These are phyloP conservation scores for Chlamydomonas eustigma DNA, from an alignment of 139 green algal species.

Conservation along the genomic window DNA sequence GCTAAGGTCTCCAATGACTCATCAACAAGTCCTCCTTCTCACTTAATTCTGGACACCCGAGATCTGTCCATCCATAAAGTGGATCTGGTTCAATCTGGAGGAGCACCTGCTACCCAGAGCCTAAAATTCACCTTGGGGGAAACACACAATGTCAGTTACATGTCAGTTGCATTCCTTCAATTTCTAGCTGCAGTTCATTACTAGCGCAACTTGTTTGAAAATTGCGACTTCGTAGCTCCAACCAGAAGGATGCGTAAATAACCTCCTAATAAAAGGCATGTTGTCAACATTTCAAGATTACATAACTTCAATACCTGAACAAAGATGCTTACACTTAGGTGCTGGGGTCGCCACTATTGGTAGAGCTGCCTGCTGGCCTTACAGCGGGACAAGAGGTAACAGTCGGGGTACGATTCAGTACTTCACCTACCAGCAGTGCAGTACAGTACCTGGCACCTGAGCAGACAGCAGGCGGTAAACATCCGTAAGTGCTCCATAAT, in stretches of 20 bases:
- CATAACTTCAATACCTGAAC: too few relatives aligned
- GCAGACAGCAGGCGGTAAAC: conserved; percentile 74
- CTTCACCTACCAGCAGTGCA: conserved; percentile 47
- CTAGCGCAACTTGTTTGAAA: too few relatives aligned
- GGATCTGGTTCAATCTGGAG: conserved; percentile 12
- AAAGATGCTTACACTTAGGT: too few relatives aligned
- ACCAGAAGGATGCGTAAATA: too few relatives aligned
- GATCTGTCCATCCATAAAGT: conserved; percentile 43
- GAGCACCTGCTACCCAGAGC: neutral
- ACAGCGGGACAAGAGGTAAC: conserved; percentile 22
- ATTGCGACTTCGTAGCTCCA: too few relatives aligned
- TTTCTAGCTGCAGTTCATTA: too few relatives aligned
- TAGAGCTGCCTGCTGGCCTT: conserved; percentile 38
- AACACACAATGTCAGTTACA: neutral
- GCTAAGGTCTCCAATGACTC: conserved; percentile 11
- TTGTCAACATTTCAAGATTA: too few relatives aligned
- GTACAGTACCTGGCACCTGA: conserved; percentile 76
- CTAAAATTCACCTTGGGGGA: neutral
- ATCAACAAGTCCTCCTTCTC: neutral
- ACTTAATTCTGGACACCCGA: conserved; percentile 61
- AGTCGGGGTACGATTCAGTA: conserved; percentile 48
- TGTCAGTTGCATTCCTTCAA: too few relatives aligned
- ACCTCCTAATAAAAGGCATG: too few relatives aligned
- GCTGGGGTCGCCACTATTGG: conserved; percentile 44
- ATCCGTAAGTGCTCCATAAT: conserved; percentile 75